Conservation (phyloP, 257 asterid genomes). For the Eucommia ulmoides region DNA sequence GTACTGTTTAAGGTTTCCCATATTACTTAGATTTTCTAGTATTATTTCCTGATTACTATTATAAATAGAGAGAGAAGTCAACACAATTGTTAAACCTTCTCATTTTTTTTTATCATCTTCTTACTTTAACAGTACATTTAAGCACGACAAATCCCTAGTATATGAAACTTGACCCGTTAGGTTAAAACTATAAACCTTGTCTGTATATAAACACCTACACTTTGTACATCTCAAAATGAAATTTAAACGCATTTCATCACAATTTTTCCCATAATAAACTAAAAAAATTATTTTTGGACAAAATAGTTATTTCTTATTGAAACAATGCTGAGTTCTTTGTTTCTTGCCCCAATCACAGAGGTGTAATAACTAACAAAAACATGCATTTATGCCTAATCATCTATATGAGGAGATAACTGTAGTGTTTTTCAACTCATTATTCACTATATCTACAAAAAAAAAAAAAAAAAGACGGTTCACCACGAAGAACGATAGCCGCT, state of each 20-base stretch:
- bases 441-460: slow-evolving; percentile 38
- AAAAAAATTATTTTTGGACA: not conserved
- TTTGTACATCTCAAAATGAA: not conserved
- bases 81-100: too few relatives aligned
- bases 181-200: not conserved
- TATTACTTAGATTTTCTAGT: too few relatives aligned
- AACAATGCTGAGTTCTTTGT: slow-evolving; percentile 16
- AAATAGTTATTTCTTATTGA: slow-evolving; percentile 15
- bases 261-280: too few relatives aligned
- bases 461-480: slow-evolving; percentile 20
- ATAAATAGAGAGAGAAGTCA: too few relatives aligned
- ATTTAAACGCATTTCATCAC: not conserved
- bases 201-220: not conserved
- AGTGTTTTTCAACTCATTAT: slow-evolving; percentile 17
- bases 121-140: too few relatives aligned
- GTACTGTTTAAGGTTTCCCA: too few relatives aligned
- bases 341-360: slow-evolving; percentile 9
- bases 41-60: too few relatives aligned
- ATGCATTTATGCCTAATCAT: slow-evolving; percentile 13
- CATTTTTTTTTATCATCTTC: too few relatives aligned
- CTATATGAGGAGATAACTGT: slow-evolving; percentile 9
- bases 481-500: slow-evolving; percentile 7
- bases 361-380: slow-evolving; percentile 7
- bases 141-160: not conserved
- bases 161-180: not conserved